Base-by-base conservation (phyloP, 2,329 filamentous ascomycete genomes). In the Aureobasidium sp. region DNA sequence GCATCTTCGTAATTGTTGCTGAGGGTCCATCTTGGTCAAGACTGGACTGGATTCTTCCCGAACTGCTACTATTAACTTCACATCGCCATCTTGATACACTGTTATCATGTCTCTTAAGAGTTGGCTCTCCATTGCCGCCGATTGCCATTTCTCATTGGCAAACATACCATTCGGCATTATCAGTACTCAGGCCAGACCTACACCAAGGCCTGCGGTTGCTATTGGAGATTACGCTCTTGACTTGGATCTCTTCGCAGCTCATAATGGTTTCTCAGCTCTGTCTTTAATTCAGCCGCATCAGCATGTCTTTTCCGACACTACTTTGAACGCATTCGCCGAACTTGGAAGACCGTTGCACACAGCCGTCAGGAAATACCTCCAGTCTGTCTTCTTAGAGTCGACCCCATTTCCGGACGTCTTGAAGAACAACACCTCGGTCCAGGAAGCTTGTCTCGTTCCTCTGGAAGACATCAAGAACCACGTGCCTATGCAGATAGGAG, bases 101-200 rank as follows among this genome's bases (percentile, higher is more conserved):
- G 31, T 17, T n/a, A 55, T 17, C 38, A 73, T 73, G 71, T 63
- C 70, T 19, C 63, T 72, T 67, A 65, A 71, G 66, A 85, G 82
- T 58, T 86, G 84, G 84, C 76, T 87, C 60, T 73, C 73, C 53
- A 84, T 87, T 62, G 81, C 84, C 49, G 75, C 77, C 57, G 75
- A 78, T 60, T 86, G 82, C 60, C 84, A 85, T 68, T 91, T 91
- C 74, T 89, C 88, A 9, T 76, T 93, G 55, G 84, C 86, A 68
- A 94, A 94, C 70, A 86, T 94, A 58, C 89, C 89, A 1, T 93
- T 93, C 69, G 89, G 89, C 68, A 85, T 94, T 75, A 89, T 94
- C 69, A 87, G 84, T 31, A 87, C 86, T 0, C 64, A 78, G 2
- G 72, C 77, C 6, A 78, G 82, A 61, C 67, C 78, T 11, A 78